phyloP scores from a whole-genome alignment of 2,329 filamentous ascomycete genomes.

The Coniochaeta prunicola region DNA sequence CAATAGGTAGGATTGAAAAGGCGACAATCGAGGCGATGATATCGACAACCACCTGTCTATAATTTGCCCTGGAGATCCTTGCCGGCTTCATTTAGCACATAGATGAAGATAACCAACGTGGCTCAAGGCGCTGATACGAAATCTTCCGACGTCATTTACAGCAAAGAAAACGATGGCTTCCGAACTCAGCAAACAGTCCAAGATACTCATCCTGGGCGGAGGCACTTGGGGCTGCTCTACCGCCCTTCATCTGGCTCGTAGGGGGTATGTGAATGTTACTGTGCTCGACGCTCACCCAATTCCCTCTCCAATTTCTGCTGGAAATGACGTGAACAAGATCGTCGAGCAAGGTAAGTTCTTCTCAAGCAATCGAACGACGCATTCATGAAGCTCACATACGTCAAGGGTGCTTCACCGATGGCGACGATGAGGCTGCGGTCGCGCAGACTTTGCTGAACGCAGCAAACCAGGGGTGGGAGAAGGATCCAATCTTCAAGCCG shows the following conservation, averaged over 20 bases:
- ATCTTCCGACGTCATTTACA: not conserved
- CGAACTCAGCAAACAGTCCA: constrained; percentile 2
- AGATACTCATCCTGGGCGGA: constrained; percentile 14
- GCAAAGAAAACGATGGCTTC: not conserved
- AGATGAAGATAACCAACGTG: not conserved
- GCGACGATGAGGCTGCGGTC: constrained; percentile 22
- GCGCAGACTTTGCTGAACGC: constrained; percentile 20
- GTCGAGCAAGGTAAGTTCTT: not conserved
- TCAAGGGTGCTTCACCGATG: constrained; percentile 13
- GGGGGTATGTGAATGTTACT: constrained; percentile 16
- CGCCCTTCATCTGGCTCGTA: constrained; percentile 14
- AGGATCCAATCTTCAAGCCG: constrained; percentile 31
- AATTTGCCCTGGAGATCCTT: not conserved
- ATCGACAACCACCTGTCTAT: not conserved
- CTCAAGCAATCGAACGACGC: not conserved
- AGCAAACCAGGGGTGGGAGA: constrained; percentile 32
- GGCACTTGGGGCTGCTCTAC: constrained; percentile 18
- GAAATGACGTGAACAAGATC: constrained; percentile 1
- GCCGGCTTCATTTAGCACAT: not conserved
- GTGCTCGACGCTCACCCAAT: constrained; percentile 15
- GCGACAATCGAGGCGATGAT: not conserved
- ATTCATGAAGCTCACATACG: not conserved
- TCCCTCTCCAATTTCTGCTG: constrained; percentile 7
- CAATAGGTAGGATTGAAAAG: not conserved
- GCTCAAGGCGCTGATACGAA: not conserved